Evolutionary conservation across 306 rosid species (phyloP).

Genomic region (Acacia confusa): DNA sequence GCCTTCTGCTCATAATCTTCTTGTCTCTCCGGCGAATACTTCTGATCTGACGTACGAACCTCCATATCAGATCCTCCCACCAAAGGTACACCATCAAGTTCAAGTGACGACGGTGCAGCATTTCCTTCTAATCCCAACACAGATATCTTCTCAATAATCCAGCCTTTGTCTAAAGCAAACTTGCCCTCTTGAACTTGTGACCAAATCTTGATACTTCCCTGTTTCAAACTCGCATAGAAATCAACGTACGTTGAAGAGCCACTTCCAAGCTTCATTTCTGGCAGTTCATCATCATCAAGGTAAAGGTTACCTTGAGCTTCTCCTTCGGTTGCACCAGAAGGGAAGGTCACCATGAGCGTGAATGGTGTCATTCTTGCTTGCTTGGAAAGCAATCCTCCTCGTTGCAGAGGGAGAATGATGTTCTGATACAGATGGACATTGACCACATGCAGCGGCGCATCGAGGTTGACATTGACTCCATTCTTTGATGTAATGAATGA

Average conservation of each 20-base stretch:
- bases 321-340: slow-evolving; percentile 60
- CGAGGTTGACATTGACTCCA: slow-evolving; percentile 63
- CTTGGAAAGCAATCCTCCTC: slow-evolving; percentile 78
- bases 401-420: slow-evolving; percentile 88
- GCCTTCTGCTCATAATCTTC: slow-evolving; percentile 50
- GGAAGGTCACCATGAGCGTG: slow-evolving; percentile 69
- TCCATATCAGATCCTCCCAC: slow-evolving; percentile 35
- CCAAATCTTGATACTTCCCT: slow-evolving; percentile 78
- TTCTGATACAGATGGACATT: slow-evolving; percentile 92
- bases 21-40: slow-evolving; percentile 28
- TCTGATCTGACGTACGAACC: slow-evolving; percentile 49
- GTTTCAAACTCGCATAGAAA: slow-evolving; percentile 56
- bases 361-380: slow-evolving; percentile 85
- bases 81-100: slow-evolving; percentile 55
- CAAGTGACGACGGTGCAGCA: slow-evolving; percentile 51
- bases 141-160: slow-evolving; percentile 61
- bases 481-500: slow-evolving; percentile 48
- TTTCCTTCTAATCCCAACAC: slow-evolving; percentile 71
- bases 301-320: slow-evolving; percentile 77
- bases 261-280: slow-evolving; percentile 77
- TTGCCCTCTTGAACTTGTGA: slow-evolving; percentile 83
- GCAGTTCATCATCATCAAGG: slow-evolving; percentile 77
- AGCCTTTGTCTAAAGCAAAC: slow-evolving; percentile 78
- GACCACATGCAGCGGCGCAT: slow-evolving; percentile 81
- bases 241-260: slow-evolving; percentile 73